A percentile compares a stretch with the other conserved stretches of the same genome.
Conservation (phyloP, 2,329 filamentous ascomycete species). For the Aspergillus brasiliensis region DNA sequence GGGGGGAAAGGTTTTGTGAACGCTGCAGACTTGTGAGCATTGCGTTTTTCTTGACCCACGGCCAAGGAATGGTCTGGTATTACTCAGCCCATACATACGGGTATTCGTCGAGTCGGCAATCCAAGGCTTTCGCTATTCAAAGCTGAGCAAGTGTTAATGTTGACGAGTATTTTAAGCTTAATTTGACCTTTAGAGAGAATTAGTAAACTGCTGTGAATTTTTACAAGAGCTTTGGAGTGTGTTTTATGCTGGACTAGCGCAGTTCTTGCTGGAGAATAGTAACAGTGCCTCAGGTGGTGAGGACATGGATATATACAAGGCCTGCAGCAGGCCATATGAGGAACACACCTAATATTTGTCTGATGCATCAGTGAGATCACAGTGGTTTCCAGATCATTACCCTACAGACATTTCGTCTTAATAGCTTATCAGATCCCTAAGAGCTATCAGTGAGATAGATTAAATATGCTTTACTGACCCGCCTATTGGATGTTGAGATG, state of each 20-base stretch:
- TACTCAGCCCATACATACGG: conserved; percentile 1
- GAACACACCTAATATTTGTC: not conserved
- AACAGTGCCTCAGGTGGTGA: no score
- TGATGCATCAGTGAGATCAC: not conserved
- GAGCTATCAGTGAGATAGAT: not conserved
- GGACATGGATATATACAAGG: not conserved
- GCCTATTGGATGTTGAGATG: not conserved
- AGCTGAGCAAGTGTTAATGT: not conserved
- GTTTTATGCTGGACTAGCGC: not conserved
- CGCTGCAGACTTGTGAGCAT: not conserved
- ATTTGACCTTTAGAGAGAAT: not conserved
- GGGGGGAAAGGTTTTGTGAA: not conserved
- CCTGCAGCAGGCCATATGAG: not conserved
- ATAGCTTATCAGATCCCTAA: not conserved
- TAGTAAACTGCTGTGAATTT: not conserved
- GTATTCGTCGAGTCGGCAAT: not conserved
- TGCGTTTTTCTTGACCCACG: not conserved
- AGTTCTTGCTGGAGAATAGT: no score
- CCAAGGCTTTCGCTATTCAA: not conserved
- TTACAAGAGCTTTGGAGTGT: not conserved
- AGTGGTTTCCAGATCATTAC: not conserved
- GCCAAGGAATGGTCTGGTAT: not conserved
- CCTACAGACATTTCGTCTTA: accelerated
- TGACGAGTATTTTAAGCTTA: not conserved
- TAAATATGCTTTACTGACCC: not conserved